Evolutionary conservation across 768 basidiomycete genomes (phyloP).

Genomic region (Crucibulum laeve): DNA sequence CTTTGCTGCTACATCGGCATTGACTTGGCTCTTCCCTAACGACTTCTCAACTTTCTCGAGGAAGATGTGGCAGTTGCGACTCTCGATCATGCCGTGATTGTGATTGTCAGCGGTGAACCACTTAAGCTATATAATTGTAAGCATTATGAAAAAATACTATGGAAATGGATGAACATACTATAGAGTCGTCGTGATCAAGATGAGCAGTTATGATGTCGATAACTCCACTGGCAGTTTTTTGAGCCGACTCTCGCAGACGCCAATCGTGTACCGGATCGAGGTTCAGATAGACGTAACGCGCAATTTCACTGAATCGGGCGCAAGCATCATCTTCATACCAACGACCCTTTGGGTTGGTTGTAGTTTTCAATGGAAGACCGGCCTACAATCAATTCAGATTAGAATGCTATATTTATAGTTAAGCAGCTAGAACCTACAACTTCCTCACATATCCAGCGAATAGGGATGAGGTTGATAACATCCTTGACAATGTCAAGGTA

Average conservation of each 20-base stretch:
- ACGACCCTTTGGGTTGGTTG: constrained; percentile 19
- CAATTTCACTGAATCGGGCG: constrained; percentile 41
- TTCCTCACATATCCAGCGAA: constrained; percentile 56
- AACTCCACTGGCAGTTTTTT: constrained; percentile 23
- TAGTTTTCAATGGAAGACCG: constrained; percentile 39
- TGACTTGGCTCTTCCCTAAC: constrained; percentile 12
- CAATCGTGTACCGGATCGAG: constrained; percentile 42
- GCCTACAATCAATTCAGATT: constrained; percentile 23
- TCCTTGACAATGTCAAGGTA: constrained; percentile 61
- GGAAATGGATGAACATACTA: constrained; percentile 12
- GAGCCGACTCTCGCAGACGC: constrained; percentile 37
- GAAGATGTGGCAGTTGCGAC: constrained; percentile 23
- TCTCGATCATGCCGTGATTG: constrained; percentile 12
- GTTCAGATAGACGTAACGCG: constrained; percentile 44
- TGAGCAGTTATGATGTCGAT: constrained; percentile 22
- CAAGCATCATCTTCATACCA: constrained; percentile 36
- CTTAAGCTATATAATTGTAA: constrained; percentile 4
- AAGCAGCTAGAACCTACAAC: constrained; percentile 38
- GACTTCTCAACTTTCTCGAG: constrained; percentile 21
- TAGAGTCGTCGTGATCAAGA: constrained; percentile 19
- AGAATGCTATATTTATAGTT: neutral
- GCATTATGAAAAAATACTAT: neutral
- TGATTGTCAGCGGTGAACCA: constrained; percentile 8
- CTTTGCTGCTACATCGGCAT: constrained; percentile 37
- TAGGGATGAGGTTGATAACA: constrained; percentile 59